Evolutionary conservation across 1,284 basidiomycete genomes (phyloP).

Genomic region (Cutaneotrichosporon sp.): DNA sequence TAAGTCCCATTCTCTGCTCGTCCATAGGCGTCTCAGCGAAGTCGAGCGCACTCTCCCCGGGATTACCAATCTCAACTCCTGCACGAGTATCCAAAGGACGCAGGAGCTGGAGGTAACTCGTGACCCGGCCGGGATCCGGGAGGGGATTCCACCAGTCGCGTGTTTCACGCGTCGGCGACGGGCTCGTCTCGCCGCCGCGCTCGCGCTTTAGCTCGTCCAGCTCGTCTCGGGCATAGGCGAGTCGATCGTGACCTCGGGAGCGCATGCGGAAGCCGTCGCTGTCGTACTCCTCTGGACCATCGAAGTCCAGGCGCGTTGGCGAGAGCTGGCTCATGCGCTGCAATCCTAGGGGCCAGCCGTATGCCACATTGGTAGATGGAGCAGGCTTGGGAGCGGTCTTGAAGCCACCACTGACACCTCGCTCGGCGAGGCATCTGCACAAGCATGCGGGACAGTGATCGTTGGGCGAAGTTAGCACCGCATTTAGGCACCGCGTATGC

Average conservation of each 20-base stretch:
- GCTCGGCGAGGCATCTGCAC: conserved; percentile 28
- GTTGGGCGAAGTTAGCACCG: conserved; percentile 1
- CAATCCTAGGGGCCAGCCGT: not conserved
- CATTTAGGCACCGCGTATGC: conserved; percentile 57
- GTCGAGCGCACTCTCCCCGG: not conserved
- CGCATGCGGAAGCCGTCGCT: not conserved
- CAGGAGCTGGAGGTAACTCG: not conserved
- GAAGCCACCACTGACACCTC: conserved; percentile 21
- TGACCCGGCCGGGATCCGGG: not conserved
- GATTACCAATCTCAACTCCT: too few species aligned
- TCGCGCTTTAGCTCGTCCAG: too few species aligned
- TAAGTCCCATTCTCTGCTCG: not conserved
- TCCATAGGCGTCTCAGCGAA: not conserved
- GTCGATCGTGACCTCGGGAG: too few species aligned
- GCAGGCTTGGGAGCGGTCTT: conserved; percentile 5
- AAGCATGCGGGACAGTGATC: conserved; percentile 37
- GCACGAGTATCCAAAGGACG: not conserved
- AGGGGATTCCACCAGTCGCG: too few species aligned
- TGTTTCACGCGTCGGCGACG: not conserved
- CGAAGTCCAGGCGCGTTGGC: conserved; percentile 5
- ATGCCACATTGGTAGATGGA: not conserved
- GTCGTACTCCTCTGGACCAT: not conserved
- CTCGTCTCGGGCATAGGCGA: too few species aligned
- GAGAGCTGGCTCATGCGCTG: not conserved
- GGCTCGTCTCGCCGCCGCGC: not conserved